phyloP scores from a whole-genome alignment of 495 filamentous ascomycete species.

The Podospora pseudocomata region DNA sequence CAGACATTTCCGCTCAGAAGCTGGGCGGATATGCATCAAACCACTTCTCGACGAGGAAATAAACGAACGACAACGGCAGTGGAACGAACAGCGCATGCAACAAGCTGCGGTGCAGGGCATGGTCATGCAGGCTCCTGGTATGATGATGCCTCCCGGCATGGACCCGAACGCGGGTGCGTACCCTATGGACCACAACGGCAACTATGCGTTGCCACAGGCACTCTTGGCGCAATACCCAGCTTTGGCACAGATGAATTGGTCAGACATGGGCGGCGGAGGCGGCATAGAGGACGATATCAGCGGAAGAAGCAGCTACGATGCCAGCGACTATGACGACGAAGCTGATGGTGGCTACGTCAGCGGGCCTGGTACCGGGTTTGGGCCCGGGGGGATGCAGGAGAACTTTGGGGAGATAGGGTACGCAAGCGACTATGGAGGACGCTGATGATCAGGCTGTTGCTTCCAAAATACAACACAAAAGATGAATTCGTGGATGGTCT shows the following conservation, averaged over 20 bases:
- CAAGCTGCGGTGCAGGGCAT: constrained; percentile 49
- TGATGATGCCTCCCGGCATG: constrained; percentile 41
- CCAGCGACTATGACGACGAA: constrained; percentile 66
- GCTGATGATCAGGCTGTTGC: constrained; percentile 26
- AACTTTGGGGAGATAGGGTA: constrained; percentile 51
- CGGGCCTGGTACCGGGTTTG: constrained; percentile 49
- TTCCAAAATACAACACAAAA: too few relatives aligned
- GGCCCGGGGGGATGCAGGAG: constrained; percentile 47
- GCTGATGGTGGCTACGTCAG: constrained; percentile 59
- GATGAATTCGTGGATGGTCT: too few relatives aligned
- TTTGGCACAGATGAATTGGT: constrained; percentile 79
- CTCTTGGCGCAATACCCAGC: constrained; percentile 89
- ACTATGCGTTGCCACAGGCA: constrained; percentile 77
- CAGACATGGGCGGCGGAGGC: constrained; percentile 54
- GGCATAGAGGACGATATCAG: constrained; percentile 69
- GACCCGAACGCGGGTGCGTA: constrained; percentile 41
- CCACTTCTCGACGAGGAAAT: constrained; percentile 89
- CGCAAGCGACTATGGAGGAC: constrained; percentile 50
- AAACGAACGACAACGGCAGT: constrained; percentile 64
- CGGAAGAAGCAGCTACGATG: constrained; percentile 84
- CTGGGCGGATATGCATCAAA: constrained; percentile 93
- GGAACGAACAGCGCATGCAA: constrained; percentile 64
- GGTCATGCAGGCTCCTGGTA: constrained; percentile 38
- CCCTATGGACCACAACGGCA: constrained; percentile 51
- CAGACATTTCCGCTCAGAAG: constrained; percentile 95